Evolutionary conservation across 805 yeast species (phyloP).

Genomic region (Zygotorulaspora danielsina): DNA sequence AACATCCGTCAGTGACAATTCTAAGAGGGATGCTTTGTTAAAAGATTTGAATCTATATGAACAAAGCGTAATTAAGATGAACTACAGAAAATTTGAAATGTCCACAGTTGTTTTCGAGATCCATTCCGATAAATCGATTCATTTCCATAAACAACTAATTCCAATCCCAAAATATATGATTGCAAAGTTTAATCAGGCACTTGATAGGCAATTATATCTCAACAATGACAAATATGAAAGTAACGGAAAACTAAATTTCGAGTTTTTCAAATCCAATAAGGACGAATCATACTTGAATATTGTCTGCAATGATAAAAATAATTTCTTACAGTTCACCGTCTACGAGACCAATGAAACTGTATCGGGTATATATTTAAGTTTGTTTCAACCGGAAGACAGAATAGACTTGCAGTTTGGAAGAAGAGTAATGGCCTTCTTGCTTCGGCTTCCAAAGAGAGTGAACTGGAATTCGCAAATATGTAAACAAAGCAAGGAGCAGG

Average conservation of each 20-base stretch:
- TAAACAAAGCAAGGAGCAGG: constrained; percentile 57
- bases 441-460: constrained; percentile 56
- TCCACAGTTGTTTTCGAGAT: constrained; percentile 67
- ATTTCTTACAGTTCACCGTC: constrained; percentile 36
- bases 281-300: constrained; percentile 30
- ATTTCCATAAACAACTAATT: constrained; percentile 70
- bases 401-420: constrained; percentile 84
- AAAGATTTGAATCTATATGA: constrained; percentile 49
- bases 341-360: constrained; percentile 30
- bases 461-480: constrained; percentile 69
- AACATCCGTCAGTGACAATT: constrained; percentile 25
- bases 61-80: constrained; percentile 47
- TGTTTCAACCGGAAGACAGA: constrained; percentile 34
- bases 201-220: constrained; percentile 42
- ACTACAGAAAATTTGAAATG: constrained; percentile 39
- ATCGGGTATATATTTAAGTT: constrained; percentile 34
- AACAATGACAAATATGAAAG: constrained; percentile 47
- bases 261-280: constrained; percentile 26
- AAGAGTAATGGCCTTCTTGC: constrained; percentile 61
- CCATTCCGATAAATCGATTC: constrained; percentile 59
- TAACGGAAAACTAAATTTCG: constrained; percentile 45
- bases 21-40: constrained; percentile 19
- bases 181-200: constrained; percentile 42
- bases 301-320: constrained; percentile 29
- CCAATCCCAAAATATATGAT: constrained; percentile 54